Evolutionary conservation across 768 basidiomycete species (phyloP).

Genomic region (Lentinula edodes): DNA sequence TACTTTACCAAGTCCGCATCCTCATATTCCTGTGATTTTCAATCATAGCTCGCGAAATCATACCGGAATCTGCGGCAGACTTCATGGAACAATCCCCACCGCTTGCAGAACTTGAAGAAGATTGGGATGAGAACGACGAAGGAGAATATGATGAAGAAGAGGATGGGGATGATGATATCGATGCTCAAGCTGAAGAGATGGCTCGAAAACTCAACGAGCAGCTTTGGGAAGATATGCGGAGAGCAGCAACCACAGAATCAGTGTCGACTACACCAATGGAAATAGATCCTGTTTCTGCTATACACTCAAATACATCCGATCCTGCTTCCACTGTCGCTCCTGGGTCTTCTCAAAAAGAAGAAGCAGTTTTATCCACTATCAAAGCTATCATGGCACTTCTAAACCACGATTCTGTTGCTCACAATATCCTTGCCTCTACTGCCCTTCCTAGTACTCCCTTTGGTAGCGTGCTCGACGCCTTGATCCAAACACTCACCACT

Average conservation of each 20-base stretch:
- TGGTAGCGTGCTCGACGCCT: conserved; percentile 50
- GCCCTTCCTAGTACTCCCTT: conserved; percentile 41
- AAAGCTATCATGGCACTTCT: conserved; percentile 54
- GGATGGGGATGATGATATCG: conserved; percentile 30
- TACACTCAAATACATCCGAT: conserved; percentile 17
- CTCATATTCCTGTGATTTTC: neutral
- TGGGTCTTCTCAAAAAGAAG: conserved; percentile 36
- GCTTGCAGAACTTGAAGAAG: conserved; percentile 16
- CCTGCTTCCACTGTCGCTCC: conserved; percentile 4
- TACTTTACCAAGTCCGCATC: too few relatives aligned
- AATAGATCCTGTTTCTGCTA: neutral
- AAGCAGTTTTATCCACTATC: conserved; percentile 61
- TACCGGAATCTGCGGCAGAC: neutral
- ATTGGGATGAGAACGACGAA: conserved; percentile 36
- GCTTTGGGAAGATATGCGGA: conserved; percentile 71
- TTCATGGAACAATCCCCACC: neutral
- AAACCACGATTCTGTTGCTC: conserved; percentile 51
- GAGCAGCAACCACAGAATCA: conserved; percentile 40
- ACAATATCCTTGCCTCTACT: conserved; percentile 45
- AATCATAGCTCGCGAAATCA: neutral
- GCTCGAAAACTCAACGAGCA: conserved; percentile 71
- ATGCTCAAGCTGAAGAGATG: conserved; percentile 71
- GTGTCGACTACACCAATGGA: neutral
- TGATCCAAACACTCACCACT: conserved; percentile 42
- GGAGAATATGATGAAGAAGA: conserved; percentile 35